These are phyloP conservation scores for Prunus yedoensis DNA, from an alignment of 331 rosid genomes.

Conservation along the genomic window DNA sequence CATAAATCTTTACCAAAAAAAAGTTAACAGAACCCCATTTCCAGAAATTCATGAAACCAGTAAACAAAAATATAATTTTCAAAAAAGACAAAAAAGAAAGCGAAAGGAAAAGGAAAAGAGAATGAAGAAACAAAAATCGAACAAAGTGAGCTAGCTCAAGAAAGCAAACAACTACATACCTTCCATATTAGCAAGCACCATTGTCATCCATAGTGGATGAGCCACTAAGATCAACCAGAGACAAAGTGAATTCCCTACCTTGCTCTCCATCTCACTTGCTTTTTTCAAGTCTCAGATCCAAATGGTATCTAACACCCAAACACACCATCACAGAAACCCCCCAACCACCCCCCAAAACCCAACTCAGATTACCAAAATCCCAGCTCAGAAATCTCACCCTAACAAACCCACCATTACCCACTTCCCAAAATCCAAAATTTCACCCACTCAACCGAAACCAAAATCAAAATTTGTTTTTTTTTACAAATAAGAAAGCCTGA, in stretches of 20 bases:
- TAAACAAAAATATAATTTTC: neutral
- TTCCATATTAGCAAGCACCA: slow-evolving; percentile 92
- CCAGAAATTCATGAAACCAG: slow-evolving; percentile 5
- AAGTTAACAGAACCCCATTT: slow-evolving; percentile 22
- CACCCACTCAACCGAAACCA: slow-evolving; percentile 33
- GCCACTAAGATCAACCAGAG: slow-evolving; percentile 54
- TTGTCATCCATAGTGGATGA: slow-evolving; percentile 55
- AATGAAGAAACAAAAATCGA: neutral
- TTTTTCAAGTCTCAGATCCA: slow-evolving; percentile 72
- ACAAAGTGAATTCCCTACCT: slow-evolving; percentile 51
- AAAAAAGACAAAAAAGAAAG: neutral
- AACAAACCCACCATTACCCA: slow-evolving; percentile 42
- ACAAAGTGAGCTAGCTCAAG: neutral
- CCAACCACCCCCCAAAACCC: slow-evolving; percentile 12
- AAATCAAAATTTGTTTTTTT: neutral
- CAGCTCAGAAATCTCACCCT: slow-evolving; percentile 40
- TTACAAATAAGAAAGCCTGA: slow-evolving; percentile 39
- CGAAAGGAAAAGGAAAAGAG: slow-evolving; percentile 15
- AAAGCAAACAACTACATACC: slow-evolving; percentile 45
- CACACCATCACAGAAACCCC: slow-evolving; percentile 48
- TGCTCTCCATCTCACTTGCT: slow-evolving; percentile 54
- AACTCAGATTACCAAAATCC: slow-evolving; percentile 39
- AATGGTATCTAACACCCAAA: slow-evolving; percentile 42
- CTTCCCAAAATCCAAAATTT: slow-evolving; percentile 17
- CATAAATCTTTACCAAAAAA: neutral